phyloP scores from a whole-genome alignment of 306 rosid species.

The Prunus padus region DNA sequence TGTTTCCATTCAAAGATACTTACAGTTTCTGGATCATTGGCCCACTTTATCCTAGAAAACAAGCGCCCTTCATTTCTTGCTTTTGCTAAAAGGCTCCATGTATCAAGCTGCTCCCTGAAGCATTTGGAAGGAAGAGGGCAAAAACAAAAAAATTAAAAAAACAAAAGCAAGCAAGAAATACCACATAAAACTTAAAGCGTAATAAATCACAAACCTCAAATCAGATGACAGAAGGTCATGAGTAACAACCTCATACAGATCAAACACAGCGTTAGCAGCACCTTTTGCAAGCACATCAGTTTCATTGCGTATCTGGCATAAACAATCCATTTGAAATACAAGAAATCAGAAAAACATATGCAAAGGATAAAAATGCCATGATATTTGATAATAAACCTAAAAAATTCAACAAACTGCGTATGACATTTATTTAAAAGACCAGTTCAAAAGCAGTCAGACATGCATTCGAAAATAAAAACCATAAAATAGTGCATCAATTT shows the following conservation, averaged over 20 bases:
- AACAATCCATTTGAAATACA: slow-evolving; percentile 10
- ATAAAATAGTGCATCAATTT: too few relatives aligned
- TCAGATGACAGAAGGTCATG: slow-evolving; percentile 69
- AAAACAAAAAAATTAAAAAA: not conserved
- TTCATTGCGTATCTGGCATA: slow-evolving; percentile 67
- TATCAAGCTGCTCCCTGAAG: slow-evolving; percentile 84
- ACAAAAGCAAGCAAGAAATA: slow-evolving; percentile 1
- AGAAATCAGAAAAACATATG: not conserved
- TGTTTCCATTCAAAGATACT: slow-evolving; percentile 19
- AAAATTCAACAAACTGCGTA: slow-evolving; percentile 5
- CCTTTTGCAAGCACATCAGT: slow-evolving; percentile 76
- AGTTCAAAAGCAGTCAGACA: not conserved
- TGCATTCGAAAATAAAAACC: not conserved
- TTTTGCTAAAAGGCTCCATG: slow-evolving; percentile 86
- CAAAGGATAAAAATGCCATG: not conserved
- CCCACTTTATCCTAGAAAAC: slow-evolving; percentile 78
- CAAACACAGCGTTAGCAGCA: slow-evolving; percentile 75
- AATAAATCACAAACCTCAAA: slow-evolving; percentile 61
- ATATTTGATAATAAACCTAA: not conserved
- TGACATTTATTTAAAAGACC: not conserved
- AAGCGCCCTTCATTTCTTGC: slow-evolving; percentile 85
- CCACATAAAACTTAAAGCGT: slow-evolving; percentile 3
- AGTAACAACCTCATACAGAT: slow-evolving; percentile 79
- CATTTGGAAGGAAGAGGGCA: slow-evolving; percentile 14
- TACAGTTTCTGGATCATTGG: slow-evolving; percentile 86